Percentiles rank a stretch among this genome's conserved stretches.
Conservation (phyloP, 345 rosid species). For the Streptanthus diversifolius region DNA sequence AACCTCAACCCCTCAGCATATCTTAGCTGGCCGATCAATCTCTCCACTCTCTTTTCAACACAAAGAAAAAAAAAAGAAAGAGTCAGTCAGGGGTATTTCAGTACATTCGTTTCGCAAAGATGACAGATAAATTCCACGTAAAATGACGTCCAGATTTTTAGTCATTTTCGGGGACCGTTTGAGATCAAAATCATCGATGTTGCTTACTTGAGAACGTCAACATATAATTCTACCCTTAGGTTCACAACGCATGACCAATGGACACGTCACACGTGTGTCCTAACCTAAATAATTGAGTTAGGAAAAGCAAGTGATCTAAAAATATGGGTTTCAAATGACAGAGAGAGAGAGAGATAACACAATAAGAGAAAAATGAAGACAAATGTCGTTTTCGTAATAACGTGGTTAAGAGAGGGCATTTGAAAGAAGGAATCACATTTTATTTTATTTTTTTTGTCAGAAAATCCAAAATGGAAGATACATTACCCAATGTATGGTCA, state of each 20-base stretch:
- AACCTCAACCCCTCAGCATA: conserved; percentile 48
- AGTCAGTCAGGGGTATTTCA: conserved; percentile 26
- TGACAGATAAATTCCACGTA: conserved; percentile 29
- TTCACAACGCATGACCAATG: conserved; percentile 18
- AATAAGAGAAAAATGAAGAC: not conserved
- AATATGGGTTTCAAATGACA: conserved; percentile 15
- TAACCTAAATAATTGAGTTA: conserved; percentile 33
- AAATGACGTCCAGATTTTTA: conserved; percentile 35
- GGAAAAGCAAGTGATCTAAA: conserved; percentile 9
- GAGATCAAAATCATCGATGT: conserved; percentile 38
- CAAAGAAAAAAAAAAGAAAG: not conserved
- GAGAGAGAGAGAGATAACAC: conserved; percentile 12
- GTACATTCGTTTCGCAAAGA: conserved; percentile 2
- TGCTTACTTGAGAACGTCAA: conserved; percentile 4
- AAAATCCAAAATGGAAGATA: conserved; percentile 74
- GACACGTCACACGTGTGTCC: conserved; percentile 18
- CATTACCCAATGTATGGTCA: conserved; percentile 54
- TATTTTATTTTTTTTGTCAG: conserved; percentile 57
- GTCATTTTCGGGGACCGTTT: conserved; percentile 52
- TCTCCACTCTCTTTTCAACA: conserved; percentile 40
- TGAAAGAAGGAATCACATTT: conserved; percentile 14
- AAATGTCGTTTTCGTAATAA: conserved; percentile 43
- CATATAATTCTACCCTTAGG: conserved; percentile 28
- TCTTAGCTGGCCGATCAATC: conserved; percentile 55
- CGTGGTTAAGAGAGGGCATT: conserved; percentile 19